Evolutionary conservation across 1,139 yeast species (phyloP), one percentile per base, ranked within the genome.

Genomic region (Suhomyces chickasaworum): DNA sequence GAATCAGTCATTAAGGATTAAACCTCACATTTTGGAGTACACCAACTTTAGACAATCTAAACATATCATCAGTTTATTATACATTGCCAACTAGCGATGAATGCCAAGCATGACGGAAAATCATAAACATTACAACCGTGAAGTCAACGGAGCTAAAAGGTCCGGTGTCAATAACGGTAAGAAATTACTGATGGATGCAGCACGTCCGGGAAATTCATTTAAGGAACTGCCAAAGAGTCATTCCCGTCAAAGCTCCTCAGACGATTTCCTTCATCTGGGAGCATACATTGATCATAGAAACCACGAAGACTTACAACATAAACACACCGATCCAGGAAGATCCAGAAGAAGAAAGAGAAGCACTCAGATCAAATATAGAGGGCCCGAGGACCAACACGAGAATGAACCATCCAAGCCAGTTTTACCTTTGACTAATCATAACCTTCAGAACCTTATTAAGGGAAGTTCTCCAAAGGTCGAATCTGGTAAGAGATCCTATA

Each of bases 351-450:
- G 74, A 47, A 39, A 20, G 22, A 16, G 27, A 4, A 27, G 27
- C 36, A n/a, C 30, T 12, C 35, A 39, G 4, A 12, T 31, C 17
- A 18, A 9, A 13, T 34, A 25, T 16, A 21, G 23, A 13, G 20
- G 15, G 20, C 30, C 21, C 7, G 32, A 31, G 4, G 15, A 10
- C 3, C 25, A 29, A 12, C 20, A 29, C n/a, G 21, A 12, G 13
- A 35, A 37, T n/a, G 38, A 33, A 13, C 41, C 37, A 6, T 37
- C 12, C 43, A 42, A 41, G 25, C 46, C 47, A 22, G 23, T 51
- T 4, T 58, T 67, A 25, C 78, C 78, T 3, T 58, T 73, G 33
- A 73, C 78, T 9, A 69, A 71, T 54, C 58, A 60, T 35, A 73
- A 73, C 51, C 59, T 73, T 22, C 69, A 67, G 48, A 59, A 57